Percentiles rank a stretch among this genome's conserved stretches.
phyloP scores from a whole-genome alignment of 164 flowering plant genomes.

The Warburgia ugandensis region DNA sequence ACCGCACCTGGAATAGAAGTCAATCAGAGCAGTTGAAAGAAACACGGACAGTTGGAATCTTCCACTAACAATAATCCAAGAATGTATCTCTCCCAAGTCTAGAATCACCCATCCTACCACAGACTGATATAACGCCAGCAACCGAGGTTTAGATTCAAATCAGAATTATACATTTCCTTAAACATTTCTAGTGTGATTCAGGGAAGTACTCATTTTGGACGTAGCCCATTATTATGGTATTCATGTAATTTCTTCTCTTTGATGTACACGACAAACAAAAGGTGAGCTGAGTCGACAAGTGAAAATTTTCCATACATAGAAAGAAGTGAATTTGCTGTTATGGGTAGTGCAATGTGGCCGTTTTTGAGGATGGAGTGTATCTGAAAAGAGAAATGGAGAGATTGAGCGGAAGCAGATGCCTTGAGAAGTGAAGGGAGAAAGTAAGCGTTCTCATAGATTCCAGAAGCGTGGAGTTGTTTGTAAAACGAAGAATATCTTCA shows the following conservation, averaged over 20 bases:
- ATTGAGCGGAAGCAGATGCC: constrained; percentile 29
- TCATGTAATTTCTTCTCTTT: constrained; percentile 42
- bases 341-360: constrained; percentile 22
- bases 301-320: constrained; percentile 41
- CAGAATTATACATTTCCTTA: constrained; percentile 5
- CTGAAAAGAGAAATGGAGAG: constrained; percentile 29
- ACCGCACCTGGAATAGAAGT: constrained; percentile 36
- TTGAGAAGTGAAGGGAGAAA: constrained; percentile 48
- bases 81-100: constrained; percentile 43
- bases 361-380: constrained; percentile 41
- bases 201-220: constrained; percentile 26
- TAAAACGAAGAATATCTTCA: constrained; percentile 29
- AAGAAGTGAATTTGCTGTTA: constrained; percentile 53
- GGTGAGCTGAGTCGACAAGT: constrained; percentile 17
- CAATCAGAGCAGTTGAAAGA: constrained; percentile 41
- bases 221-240: constrained; percentile 40
- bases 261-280: constrained; percentile 46
- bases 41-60: constrained; percentile 21
- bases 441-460: constrained; percentile 7
- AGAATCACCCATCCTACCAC: constrained; percentile 16
- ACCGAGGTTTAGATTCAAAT: constrained; percentile 18
- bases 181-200: constrained; percentile 24
- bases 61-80: constrained; percentile 23
- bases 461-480: constrained; percentile 27
- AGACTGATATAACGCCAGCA: constrained; percentile 37